phyloP scores from a whole-genome alignment of 2,329 filamentous ascomycete species.

The Alternaria atra region DNA sequence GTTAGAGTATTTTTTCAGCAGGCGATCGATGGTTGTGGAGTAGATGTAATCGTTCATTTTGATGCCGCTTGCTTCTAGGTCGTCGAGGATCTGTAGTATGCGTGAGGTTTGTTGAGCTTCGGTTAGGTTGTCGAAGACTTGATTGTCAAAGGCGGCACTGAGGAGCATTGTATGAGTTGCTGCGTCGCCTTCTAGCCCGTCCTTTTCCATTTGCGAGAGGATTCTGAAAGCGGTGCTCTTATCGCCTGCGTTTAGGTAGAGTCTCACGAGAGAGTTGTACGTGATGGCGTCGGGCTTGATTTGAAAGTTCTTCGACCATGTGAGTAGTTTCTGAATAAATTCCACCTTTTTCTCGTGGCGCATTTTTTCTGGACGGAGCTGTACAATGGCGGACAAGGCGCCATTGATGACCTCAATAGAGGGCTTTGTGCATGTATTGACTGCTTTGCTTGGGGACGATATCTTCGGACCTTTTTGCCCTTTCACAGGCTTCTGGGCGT shows the following conservation, averaged over 20 bases:
- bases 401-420: conserved; percentile 74
- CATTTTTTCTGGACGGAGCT: conserved; percentile 36
- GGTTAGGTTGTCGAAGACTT: conserved; percentile 52
- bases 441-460: conserved; percentile 24
- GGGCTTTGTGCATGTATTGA: conserved; percentile 64
- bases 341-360: conserved; percentile 53
- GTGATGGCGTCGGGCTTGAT: conserved; percentile 60
- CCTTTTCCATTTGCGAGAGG: conserved; percentile 66
- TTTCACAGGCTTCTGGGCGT: conserved; percentile 16
- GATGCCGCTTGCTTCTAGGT: conserved; percentile 66
- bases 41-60: conserved; percentile 71
- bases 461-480: conserved; percentile 22
- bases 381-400: conserved; percentile 70
- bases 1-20: conserved; percentile 62
- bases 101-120: conserved; percentile 61
- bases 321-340: conserved; percentile 50
- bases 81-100: conserved; percentile 63
- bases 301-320: conserved; percentile 54
- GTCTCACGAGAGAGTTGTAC: conserved; percentile 75
- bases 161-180: conserved; percentile 79
- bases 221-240: conserved; percentile 61
- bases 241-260: conserved; percentile 63
- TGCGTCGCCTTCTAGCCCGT: conserved; percentile 67
- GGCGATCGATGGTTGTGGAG: conserved; percentile 72
- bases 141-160: conserved; percentile 64